Evolutionary conservation across 164 flowering plant species (phyloP).

Genomic region (Taxillus chinensis): DNA sequence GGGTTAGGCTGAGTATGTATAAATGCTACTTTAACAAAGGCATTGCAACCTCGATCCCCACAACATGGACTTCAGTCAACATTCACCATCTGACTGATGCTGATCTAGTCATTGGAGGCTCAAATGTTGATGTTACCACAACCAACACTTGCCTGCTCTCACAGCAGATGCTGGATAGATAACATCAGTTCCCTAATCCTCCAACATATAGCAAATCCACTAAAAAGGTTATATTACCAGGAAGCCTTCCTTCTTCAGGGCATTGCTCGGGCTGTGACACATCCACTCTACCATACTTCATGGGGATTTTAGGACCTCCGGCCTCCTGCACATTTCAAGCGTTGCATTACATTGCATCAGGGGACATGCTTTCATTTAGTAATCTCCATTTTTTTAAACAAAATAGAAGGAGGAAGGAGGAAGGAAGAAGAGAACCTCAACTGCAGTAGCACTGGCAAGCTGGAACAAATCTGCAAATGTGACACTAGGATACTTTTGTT

Average conservation of each 20-base stretch:
- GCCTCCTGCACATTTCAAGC: constrained; percentile 63
- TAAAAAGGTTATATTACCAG: constrained; percentile 41
- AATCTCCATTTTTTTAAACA: background rate
- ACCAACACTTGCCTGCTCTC: no score
- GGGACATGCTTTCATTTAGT: background rate
- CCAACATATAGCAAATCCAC: no score
- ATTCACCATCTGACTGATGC: no score
- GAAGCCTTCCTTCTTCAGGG: constrained; percentile 95
- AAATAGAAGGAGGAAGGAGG: background rate
- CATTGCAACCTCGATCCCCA: no score
- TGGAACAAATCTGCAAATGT: constrained; percentile 94
- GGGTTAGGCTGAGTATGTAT: no score
- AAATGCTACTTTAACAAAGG: no score
- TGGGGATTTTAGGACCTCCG: constrained; percentile 92
- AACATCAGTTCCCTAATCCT: no score
- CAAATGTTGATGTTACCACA: no score
- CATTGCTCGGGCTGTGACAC: constrained; percentile 69
- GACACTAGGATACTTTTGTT: constrained; percentile 74
- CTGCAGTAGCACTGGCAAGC: constrained; percentile 93
- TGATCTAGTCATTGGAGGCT: no score
- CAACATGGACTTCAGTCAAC: no score
- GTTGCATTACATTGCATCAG: background rate
- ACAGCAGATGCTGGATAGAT: no score
- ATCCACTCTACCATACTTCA: constrained; percentile 97
- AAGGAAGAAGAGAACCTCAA: constrained; percentile 49